Evolutionary conservation across 192 early-diverging fungal species (phyloP), one percentile per base, ranked within the genome.

Genomic region (Mortierella hygrophila): DNA sequence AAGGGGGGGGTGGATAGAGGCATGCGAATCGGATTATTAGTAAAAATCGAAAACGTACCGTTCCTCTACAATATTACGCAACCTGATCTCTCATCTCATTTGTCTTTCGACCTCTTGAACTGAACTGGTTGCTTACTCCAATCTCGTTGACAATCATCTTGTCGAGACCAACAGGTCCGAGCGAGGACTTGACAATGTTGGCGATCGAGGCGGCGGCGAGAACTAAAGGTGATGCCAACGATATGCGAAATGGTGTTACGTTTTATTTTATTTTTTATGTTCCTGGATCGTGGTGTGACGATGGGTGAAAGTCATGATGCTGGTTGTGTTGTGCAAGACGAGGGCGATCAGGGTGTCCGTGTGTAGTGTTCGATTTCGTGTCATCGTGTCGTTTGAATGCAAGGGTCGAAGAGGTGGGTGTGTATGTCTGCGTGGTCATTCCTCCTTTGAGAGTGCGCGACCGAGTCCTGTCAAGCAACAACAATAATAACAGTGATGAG

Each of bases 61-160:
- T 26, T 60, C 23, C 55, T 60, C n/a, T 7, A 26, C n/a, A 26
- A 9, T 26, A 9, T n/a, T 60, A 60, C 55, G 55, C 55, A 60
- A n/a, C 49, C 57, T 76, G 75, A 76, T 76, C 75, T 32, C 55
- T 38, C 23, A 42, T 42, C 68, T 40, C 68, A 37, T 35, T 40
- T 70, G 41, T n/a, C 42, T 38, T 10, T 38, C 20, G 32, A 37
- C 16, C 37, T 23, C 20, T 23, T 42, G 20, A 60, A 26, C 4
- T 21, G 49, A 52, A 77, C n/a, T 44, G 35, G 16, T 42, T 75
- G 88, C 92, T 91, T 93, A 97, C 96, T 75, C 99, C 99, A 90
- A 99, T 97, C 79, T 99, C 98, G 89, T 99, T 98, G 32, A 99
- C 99, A 68, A 99, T 88, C 99, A 99, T 99, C 92, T 99, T 99